Evolutionary conservation across 2,329 filamentous ascomycete species (phyloP).

Genomic region (Exophiala sideris): DNA sequence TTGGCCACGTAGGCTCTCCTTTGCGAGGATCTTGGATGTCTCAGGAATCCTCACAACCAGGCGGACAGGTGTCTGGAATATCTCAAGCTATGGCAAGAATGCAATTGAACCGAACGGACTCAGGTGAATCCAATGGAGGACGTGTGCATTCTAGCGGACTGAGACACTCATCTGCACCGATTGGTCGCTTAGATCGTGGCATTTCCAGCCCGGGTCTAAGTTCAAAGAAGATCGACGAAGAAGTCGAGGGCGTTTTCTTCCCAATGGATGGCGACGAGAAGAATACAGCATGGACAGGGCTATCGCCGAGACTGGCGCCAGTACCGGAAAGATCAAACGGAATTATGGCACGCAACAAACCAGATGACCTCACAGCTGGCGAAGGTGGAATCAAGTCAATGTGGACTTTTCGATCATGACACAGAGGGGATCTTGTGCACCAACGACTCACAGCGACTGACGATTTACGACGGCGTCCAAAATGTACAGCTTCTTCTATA

Average conservation of each 20-base stretch:
- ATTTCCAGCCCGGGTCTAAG: conserved; percentile 45
- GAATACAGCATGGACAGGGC: conserved; percentile 26
- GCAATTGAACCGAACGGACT: conserved; percentile 42
- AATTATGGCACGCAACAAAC: conserved; percentile 8
- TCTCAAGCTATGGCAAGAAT: conserved; percentile 29
- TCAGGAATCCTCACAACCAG: conserved; percentile 16
- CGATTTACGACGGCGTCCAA: conserved; percentile 20
- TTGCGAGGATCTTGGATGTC: conserved; percentile 56
- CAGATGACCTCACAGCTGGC: conserved; percentile 4
- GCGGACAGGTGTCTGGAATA: conserved; percentile 26
- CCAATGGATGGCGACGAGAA: conserved; percentile 52
- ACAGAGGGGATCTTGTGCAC: not conserved
- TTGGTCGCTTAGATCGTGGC: conserved; percentile 41
- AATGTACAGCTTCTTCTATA: conserved; percentile 20
- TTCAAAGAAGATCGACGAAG: conserved; percentile 47
- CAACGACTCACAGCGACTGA: conserved; percentile 13
- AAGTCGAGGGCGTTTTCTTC: conserved; percentile 47
- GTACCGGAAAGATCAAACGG: conserved; percentile 21
- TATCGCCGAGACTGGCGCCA: conserved; percentile 21
- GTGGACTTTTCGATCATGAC: conserved; percentile 21
- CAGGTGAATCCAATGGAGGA: conserved; percentile 26
- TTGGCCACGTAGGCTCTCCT: conserved; percentile 63
- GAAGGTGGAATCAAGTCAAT: conserved; percentile 17
- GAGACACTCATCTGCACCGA: conserved; percentile 30
- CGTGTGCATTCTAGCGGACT: conserved; percentile 33